Percentiles rank a stretch among this genome's conserved stretches.
These are phyloP conservation scores for Theileria sp. DNA, from an alignment of 169 alveolate species.

Conservation along the genomic window DNA sequence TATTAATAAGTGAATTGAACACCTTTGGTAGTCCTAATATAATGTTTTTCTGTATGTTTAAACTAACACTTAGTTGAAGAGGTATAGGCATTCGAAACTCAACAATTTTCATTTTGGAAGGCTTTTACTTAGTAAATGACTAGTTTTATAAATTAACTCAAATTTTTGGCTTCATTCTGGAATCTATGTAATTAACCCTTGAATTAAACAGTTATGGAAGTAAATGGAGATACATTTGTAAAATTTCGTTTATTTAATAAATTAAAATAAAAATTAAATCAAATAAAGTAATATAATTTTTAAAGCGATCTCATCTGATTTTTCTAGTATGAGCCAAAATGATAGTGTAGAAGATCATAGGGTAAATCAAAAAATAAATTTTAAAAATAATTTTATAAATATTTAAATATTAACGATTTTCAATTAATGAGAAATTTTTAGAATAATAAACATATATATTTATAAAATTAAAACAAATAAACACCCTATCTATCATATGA, in stretches of 20 bases:
- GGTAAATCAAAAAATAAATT: not conserved
- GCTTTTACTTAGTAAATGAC: not conserved
- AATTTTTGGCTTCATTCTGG: not conserved
- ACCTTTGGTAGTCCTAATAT: slow-evolving; percentile 42
- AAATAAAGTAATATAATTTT: not conserved
- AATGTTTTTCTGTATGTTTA: not conserved
- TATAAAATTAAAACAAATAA: no score
- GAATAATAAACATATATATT: no score
- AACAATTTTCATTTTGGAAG: slow-evolving; percentile 48
- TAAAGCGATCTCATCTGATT: not conserved
- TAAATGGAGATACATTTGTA: not conserved
- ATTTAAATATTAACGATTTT: not conserved
- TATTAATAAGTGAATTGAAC: slow-evolving; percentile 31
- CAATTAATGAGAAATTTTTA: not conserved
- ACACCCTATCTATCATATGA: not conserved
- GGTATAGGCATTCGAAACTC: slow-evolving; percentile 65
- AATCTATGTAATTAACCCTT: not conserved
- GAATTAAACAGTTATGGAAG: not conserved
- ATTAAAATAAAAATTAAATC: no score
- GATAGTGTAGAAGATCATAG: not conserved
- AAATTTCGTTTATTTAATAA: not conserved
- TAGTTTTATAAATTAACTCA: not conserved
- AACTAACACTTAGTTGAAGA: slow-evolving; percentile 37
- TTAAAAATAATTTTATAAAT: no score
- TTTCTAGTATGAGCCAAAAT: not conserved